These are phyloP conservation scores for Fistulinella prunicolor DNA, from an alignment of 768 basidiomycete species.

Conservation along the genomic window DNA sequence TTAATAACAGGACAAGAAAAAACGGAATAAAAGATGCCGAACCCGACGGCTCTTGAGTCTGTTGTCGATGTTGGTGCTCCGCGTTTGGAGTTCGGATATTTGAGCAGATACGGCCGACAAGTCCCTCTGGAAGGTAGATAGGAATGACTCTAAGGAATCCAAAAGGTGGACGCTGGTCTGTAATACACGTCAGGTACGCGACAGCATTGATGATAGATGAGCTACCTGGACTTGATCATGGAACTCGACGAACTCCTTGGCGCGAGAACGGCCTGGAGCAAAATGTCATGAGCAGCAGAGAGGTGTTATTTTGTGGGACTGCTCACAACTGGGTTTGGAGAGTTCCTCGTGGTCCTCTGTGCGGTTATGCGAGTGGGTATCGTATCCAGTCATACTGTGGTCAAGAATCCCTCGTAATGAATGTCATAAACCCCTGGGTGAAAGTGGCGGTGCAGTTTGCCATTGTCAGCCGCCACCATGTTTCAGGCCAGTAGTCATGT, in stretches of 20 bases:
- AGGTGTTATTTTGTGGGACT: background rate
- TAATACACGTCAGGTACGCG: constrained; percentile 1
- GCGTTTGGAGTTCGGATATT: constrained; percentile 88
- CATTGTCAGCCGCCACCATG: constrained; percentile 8
- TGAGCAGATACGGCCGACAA: constrained; percentile 93
- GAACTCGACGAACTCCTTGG: constrained; percentile 78
- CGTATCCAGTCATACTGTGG: constrained; percentile 5
- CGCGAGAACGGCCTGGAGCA: constrained; percentile 35
- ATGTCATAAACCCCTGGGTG: background rate
- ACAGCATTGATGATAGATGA: background rate
- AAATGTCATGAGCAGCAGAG: background rate
- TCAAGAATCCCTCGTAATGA: background rate
- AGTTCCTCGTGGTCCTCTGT: constrained; percentile 1
- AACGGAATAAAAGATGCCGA: constrained; percentile 28
- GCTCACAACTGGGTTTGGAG: constrained; percentile 16
- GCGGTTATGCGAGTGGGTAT: background rate
- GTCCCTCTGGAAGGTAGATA: constrained; percentile 94
- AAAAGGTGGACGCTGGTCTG: constrained; percentile 86
- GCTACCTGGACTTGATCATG: constrained; percentile 86
- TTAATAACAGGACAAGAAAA: background rate
- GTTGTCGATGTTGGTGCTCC: constrained; percentile 88
- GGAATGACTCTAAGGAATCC: constrained; percentile 84
- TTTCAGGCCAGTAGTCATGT: background rate
- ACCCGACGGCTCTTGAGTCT: constrained; percentile 84
- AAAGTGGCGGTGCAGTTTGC: constrained; percentile 13